Percentiles rank a stretch among this genome's conserved stretches.
phyloP scores from a whole-genome alignment of 306 rosid genomes.

The Vachellia pachyceras region DNA sequence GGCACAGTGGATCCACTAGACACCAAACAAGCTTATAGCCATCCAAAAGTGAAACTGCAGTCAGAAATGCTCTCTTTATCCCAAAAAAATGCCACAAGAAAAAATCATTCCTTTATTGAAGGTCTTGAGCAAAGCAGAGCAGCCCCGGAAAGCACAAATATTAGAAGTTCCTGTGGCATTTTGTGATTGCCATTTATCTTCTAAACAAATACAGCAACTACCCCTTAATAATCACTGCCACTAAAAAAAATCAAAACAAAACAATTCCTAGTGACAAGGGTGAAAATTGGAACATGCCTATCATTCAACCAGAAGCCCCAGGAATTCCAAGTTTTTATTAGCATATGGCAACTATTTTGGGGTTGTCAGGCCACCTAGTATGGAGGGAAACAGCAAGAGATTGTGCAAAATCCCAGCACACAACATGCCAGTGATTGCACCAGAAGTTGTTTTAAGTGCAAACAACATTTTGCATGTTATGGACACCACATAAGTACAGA shows the following conservation, averaged over 20 bases:
- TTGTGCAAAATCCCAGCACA: not conserved
- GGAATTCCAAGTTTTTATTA: not conserved
- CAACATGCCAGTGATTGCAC: not conserved
- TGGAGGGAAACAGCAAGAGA: not conserved
- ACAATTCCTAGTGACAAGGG: not conserved
- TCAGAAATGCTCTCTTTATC: not conserved
- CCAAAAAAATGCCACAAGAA: not conserved
- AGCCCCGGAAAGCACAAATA: not conserved
- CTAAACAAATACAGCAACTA: not conserved
- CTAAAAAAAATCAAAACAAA: not conserved
- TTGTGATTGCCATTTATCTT: not conserved
- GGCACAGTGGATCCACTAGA: too few species aligned
- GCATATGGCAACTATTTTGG: not conserved
- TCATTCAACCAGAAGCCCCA: not conserved
- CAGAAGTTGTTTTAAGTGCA: not conserved
- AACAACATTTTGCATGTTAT: not conserved
- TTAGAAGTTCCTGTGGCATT: not conserved
- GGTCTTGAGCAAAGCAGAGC: not conserved
- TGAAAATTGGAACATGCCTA: not conserved
- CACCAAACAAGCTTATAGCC: not conserved
- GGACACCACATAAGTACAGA: not conserved
- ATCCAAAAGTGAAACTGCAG: not conserved
- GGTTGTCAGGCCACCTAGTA: too few species aligned
- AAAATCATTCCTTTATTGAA: not conserved
- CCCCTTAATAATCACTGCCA: not conserved